Evolutionary conservation across 2,329 filamentous ascomycete species (phyloP).

Genomic region (Didymella exigua): DNA sequence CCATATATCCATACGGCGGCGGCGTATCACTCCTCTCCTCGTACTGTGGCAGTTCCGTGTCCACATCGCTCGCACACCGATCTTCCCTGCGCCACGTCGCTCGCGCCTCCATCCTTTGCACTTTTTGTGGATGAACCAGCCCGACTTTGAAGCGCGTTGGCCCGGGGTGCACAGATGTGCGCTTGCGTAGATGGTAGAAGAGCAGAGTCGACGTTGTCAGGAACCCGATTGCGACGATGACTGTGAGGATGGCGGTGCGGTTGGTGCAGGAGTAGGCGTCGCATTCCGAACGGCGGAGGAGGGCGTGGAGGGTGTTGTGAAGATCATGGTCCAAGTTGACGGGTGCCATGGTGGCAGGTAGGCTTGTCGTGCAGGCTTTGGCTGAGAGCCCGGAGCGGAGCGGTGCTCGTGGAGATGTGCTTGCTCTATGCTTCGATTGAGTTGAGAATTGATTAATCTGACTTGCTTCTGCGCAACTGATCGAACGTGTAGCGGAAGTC

Average conservation of each 20-base stretch:
- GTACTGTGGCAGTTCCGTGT: conserved; percentile 4
- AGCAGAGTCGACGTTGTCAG: conserved; percentile 2
- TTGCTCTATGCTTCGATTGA: neutral
- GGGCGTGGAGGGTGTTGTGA: too few species aligned
- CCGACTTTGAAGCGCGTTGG: conserved; percentile 1
- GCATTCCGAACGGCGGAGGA: neutral
- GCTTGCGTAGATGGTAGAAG: conserved; percentile 11
- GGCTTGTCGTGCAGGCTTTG: neutral
- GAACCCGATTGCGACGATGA: conserved; percentile 4
- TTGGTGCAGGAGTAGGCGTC: conserved; percentile 1
- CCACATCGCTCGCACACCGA: neutral
- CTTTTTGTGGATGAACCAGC: conserved; percentile 3
- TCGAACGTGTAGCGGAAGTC: neutral
- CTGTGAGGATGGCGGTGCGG: conserved; percentile 5
- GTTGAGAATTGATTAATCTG: neutral
- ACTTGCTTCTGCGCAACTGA: neutral
- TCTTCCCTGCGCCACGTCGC: conserved; percentile 3
- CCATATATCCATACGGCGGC: conserved; percentile 9
- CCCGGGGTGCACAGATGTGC: neutral
- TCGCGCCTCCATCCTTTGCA: conserved; percentile 8
- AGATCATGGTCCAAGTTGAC: neutral
- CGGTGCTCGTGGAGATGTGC: neutral
- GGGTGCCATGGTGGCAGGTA: conserved; percentile 12
- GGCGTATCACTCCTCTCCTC: conserved; percentile 7
- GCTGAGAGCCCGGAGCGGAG: neutral